Base-by-base conservation (phyloP, 2,329 filamentous ascomycete genomes). In the Cadophora malorum region DNA sequence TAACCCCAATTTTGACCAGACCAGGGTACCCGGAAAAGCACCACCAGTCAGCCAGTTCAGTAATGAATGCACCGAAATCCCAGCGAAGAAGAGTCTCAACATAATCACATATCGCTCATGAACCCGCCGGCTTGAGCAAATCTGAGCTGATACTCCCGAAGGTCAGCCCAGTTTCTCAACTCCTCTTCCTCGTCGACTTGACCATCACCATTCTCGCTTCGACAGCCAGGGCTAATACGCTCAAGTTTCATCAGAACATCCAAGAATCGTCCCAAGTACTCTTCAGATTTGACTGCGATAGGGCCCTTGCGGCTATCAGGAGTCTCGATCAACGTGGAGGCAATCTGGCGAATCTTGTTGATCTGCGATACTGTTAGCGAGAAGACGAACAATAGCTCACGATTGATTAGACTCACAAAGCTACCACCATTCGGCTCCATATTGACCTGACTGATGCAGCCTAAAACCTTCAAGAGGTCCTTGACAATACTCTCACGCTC, bases 401-500 rank as follows among this genome's bases (percentile, higher is more conserved):
- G 35, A 19, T 23, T 1, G 16, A 23, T 1, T 25, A 12, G 31
- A 83, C 85, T 80, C 84, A 89, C 87, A 74, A 90, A 87, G 67
- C 85, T 88, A 71, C 85, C 85, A 28, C 86, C 88, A 70, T 89
- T 90, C 10, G 87, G 87, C 78, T 97, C 93, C 84, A 96, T 91
- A 78, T 94, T 94, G 68, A 92, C 88, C 82, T 95, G 92, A 59
- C 91, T 91, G 73, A 97, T 92, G 66, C 88, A 92, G 31, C 87
- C 86, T 5, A 97, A 82, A 3, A 96, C 89, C 3, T 88, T 84
- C 0, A 96, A 85, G 1, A 97, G 84, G 77, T 94, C 90, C 72
- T 92, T 89, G 12, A 96, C 89, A 38, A 97, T 93, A n/a, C 88
- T 84, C 74, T 94, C 92, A 4, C 92, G 87, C 81, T 97, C 94